Base-by-base conservation (phyloP, 441 rosid species). In the Adansonia gregorii region DNA sequence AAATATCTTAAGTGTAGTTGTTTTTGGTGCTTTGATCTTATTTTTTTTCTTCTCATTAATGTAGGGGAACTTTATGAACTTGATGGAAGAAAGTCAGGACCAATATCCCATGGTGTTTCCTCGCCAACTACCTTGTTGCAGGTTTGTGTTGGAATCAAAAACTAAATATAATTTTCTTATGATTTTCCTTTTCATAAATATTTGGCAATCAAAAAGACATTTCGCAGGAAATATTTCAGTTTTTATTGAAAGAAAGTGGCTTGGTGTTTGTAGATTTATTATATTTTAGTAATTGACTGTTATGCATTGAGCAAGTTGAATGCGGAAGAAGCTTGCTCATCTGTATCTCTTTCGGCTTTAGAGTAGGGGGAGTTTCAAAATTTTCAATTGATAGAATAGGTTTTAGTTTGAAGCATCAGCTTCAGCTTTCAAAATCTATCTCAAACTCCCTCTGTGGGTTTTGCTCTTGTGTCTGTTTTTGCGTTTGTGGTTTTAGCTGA, bases 21-120 rank as follows among this genome's bases (percentile, higher is more conserved):
- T 66, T 39, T 76, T 52, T 41, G 46, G 46, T 70, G 27, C 58
- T 20, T 74, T 43, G 2, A 22, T 56, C 17, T 58, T 60, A 4
- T 9, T 1, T 69, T 41, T 8, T 67, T 27, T 10, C 43, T 67
- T 67, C 61, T 49, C 74, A 64, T 27, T 20, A n/a, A 20, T 77
- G 78, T 63, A 95, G 98, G 93, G 17, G 80, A 89, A 79, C 98
- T 95, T 74, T 91, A 87, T 88, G 97, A 95, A 82, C 98, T 92
- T 78, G 96, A 95, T 82, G 98, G 99, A 83, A 92, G 96, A 72
- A 95, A 91, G 78, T 88, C 93, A 0, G 89, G 89, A 76, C 95
- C 99, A 4, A 83, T 95, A 65, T 86, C 90, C 20, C 96, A 90
- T 52, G 93, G 95, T 77, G 76, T 89, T 72, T 90, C 97, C 43